A percentile compares a stretch with the other conserved stretches of the same genome.
These are phyloP conservation scores for Suillus subalutaceus DNA, from an alignment of 768 basidiomycete species.

Conservation along the genomic window DNA sequence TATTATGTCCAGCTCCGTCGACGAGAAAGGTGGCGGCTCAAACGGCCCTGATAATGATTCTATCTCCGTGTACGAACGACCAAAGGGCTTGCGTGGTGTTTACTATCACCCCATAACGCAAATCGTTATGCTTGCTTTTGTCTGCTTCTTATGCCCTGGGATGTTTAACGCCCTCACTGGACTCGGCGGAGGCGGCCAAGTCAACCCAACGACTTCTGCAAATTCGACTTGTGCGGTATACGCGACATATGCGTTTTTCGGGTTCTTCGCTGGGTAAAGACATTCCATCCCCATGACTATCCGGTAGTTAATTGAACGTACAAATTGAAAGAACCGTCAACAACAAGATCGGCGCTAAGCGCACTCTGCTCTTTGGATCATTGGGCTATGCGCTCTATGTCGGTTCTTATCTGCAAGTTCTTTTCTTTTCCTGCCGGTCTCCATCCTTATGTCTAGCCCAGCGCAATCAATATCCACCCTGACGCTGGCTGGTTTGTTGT, in stretches of 20 bases:
- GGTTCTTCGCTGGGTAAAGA: constrained; percentile 68
- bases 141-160: constrained; percentile 61
- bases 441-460: constrained; percentile 25
- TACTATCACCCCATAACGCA: constrained; percentile 64
- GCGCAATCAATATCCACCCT: constrained; percentile 70
- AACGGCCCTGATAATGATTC: constrained; percentile 1
- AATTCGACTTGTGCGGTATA: constrained; percentile 75
- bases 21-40: constrained; percentile 9
- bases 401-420: constrained; percentile 64
- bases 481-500: constrained; percentile 64
- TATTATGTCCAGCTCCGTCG: background rate
- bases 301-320: constrained; percentile 3
- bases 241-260: constrained; percentile 54
- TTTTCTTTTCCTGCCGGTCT: background rate
- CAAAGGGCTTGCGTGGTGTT: constrained; percentile 51
- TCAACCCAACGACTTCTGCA: constrained; percentile 64
- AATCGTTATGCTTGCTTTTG: constrained; percentile 65
- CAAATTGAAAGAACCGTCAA: constrained; percentile 60
- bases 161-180: constrained; percentile 80
- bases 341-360: constrained; percentile 71
- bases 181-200: constrained; percentile 75
- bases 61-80: constrained; percentile 39
- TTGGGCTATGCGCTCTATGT: constrained; percentile 77
- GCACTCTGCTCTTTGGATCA: constrained; percentile 73
- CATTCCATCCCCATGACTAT: background rate